Base-by-base conservation (phyloP, 345 rosid genomes). In the Reutealis trisperma region DNA sequence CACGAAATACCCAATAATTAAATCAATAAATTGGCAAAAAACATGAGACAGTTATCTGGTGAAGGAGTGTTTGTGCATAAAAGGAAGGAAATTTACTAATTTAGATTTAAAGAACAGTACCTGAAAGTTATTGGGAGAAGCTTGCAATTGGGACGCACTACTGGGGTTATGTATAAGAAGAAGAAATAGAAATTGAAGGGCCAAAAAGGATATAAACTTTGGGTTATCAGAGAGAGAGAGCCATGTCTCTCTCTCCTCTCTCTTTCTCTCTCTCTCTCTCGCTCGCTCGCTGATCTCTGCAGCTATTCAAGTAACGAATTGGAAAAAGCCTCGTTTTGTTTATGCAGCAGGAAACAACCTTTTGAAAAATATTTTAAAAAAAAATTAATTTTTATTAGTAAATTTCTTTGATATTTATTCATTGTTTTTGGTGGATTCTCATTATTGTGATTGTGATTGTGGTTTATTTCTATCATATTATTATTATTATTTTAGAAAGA, bases 181-280 rank as follows among this genome's bases (percentile, higher is more conserved):
- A 37, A 57, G 16, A 37, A 57, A 54, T 49, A 47, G 0, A 42
- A 77, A 66, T 12, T 6, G 58, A 47, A 63, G 44, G 37, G 30
- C 22, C 58, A 68, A 41, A 54, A 2, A 14, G 47, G 47, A 32
- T 49, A 16, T 24, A 41, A 18, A 41, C 24, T 5, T 69, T 4
- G 55, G 19, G 21, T 63, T 34, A 15, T 59, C 9, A 45, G 72
- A 80, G 73, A 45, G 58, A 81, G 66, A 51, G 51, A 67, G 44
- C 37, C 57, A 8, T 63, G 65, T 74, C 78, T 58, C 60, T 8
- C 75, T 18, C 51, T 66, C 81, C 51, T 4, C 77, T 42, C 49
- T 42, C 70, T 32, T 30, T 63, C 44, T 34, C 15, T 72, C 27
- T 67, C 24, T 55, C 54, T 32, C 30, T 1, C 30, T 37, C 6